Base-by-base conservation (phyloP, 371 early-diverging fungal species). In the Spraguea lophii region DNA sequence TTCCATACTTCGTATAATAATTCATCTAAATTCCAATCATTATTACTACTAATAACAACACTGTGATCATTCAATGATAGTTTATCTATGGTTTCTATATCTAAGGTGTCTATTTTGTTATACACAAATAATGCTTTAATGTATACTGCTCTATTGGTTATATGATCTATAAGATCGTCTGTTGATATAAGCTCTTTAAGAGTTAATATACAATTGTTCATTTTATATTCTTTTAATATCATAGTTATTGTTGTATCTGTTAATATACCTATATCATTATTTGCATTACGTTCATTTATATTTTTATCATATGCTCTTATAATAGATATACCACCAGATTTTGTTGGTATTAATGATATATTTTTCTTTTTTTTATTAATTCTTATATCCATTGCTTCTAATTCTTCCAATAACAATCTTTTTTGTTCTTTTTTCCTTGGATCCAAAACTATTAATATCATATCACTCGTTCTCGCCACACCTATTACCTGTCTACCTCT, bases 1-100 rank as follows among this genome's bases (percentile, higher is more conserved):
- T 37, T 41, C 69, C 69, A 68, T 15, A 59, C 51, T 16, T 78
- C 85, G 37, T 84, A 84, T 52, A 92, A 67, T 57, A 94, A 70
- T 56, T 88, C 89, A 68, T 97, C 98, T 77, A 92, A 90, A 62
- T 95, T 97, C 95, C 95, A 94, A 57, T 80, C 90, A 62, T 89
- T 85, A 66, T 92, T 83, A 7, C 90, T 81, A 54, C 83, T 84
- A 57, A 97, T 81, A 41, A 94, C 93, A 32, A 92, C 84, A 25
- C 87, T 82, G 64, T 97, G 87, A 4, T 92, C 93, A 66, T 91
- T 88, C 75, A 83, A 83, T 23, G 43, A 42, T 9, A 68, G 17
- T 17, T 53, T 37, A 0, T 46, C 34, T 23, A 68, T 50, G 66
- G 90, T 90, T 70, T 94, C 92, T 58, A 92, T 77, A 27, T 84